Evolutionary conservation across 352 stramenopile genomes (phyloP).

Genomic region (Phytophthora boehmeriae): DNA sequence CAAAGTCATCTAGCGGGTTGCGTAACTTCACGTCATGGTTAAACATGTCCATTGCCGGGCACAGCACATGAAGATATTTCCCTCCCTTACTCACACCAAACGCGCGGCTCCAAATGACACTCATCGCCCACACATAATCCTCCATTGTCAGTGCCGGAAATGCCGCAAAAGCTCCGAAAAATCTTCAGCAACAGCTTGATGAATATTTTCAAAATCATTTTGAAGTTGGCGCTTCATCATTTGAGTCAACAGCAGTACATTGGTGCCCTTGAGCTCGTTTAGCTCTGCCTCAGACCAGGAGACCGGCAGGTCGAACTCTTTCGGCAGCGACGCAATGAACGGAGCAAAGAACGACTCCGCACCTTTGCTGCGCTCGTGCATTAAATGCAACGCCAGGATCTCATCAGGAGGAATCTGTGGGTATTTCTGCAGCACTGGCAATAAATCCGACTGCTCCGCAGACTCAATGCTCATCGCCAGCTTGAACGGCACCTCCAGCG

Average conservation of each 20-base stretch:
- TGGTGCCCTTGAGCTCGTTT: slow-evolving; percentile 52
- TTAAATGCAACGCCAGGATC: slow-evolving; percentile 61
- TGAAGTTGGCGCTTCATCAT: slow-evolving; percentile 72
- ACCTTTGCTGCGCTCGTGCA: slow-evolving; percentile 61
- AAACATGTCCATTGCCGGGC: slow-evolving; percentile 78
- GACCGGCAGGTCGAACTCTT: slow-evolving; percentile 60
- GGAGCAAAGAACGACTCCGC: slow-evolving; percentile 51
- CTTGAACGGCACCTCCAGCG: slow-evolving; percentile 54
- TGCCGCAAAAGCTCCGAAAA: slow-evolving; percentile 53
- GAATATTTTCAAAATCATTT: slow-evolving; percentile 64
- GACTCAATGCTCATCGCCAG: slow-evolving; percentile 61
- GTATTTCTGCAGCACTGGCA: slow-evolving; percentile 41
- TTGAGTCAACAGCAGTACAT: slow-evolving; percentile 59
- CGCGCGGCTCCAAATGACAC: slow-evolving; percentile 77
- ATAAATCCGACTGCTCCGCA: slow-evolving; percentile 47
- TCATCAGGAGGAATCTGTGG: slow-evolving; percentile 52
- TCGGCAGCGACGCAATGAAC: slow-evolving; percentile 60
- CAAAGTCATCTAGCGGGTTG: slow-evolving; percentile 57
- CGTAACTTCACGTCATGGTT: slow-evolving; percentile 65
- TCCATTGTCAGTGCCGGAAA: slow-evolving; percentile 38
- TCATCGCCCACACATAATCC: slow-evolving; percentile 80
- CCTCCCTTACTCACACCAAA: slow-evolving; percentile 55
- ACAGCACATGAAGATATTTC: slow-evolving; percentile 61
- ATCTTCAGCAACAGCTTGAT: slow-evolving; percentile 46
- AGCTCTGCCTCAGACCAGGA: slow-evolving; percentile 60